A percentile compares a stretch with the other conserved stretches of the same genome.
Conservation (phyloP, 1,139 yeast genomes). For the Lodderomyces elongisporus region DNA sequence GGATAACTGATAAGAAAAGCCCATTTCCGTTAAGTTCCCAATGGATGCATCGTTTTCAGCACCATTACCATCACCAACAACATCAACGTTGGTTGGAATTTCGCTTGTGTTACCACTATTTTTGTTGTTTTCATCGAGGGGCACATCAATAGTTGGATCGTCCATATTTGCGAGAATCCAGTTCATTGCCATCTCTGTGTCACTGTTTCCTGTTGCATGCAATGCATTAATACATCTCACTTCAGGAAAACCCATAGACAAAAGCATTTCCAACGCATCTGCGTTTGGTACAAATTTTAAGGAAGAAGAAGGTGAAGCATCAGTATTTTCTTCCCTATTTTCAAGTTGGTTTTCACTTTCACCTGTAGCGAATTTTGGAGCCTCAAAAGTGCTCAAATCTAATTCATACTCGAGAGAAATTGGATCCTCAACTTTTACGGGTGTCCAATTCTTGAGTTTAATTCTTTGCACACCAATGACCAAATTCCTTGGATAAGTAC, state of each 20-base stretch:
- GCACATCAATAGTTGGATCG: constrained; percentile 70
- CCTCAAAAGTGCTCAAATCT: constrained; percentile 25
- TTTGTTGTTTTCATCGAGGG: constrained; percentile 47
- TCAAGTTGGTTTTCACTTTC: constrained; percentile 21
- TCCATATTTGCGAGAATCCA: constrained; percentile 91
- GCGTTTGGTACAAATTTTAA: constrained; percentile 50
- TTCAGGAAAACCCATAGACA: constrained; percentile 85
- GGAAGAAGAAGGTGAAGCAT: constrained; percentile 4
- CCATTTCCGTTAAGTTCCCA: constrained; percentile 64
- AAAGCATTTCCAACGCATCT: constrained; percentile 49
- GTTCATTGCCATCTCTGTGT: constrained; percentile 78
- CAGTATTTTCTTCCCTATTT: constrained; percentile 11
- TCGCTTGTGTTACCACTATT: constrained; percentile 11
- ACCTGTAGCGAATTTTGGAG: constrained; percentile 28
- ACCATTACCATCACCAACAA: not conserved
- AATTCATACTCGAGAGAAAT: constrained; percentile 51
- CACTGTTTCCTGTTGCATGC: constrained; percentile 62
- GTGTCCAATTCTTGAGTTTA: constrained; percentile 84
- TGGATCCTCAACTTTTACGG: constrained; percentile 75
- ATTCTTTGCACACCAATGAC: constrained; percentile 76
- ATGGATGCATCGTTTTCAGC: constrained; percentile 33
- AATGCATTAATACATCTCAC: constrained; percentile 64
- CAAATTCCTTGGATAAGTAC: constrained; percentile 65
- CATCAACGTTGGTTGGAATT: no score
- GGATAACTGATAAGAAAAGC: constrained; percentile 61